phyloP scores from a whole-genome alignment of 805 yeast genomes.

The Saccharomycopsis sp. region DNA sequence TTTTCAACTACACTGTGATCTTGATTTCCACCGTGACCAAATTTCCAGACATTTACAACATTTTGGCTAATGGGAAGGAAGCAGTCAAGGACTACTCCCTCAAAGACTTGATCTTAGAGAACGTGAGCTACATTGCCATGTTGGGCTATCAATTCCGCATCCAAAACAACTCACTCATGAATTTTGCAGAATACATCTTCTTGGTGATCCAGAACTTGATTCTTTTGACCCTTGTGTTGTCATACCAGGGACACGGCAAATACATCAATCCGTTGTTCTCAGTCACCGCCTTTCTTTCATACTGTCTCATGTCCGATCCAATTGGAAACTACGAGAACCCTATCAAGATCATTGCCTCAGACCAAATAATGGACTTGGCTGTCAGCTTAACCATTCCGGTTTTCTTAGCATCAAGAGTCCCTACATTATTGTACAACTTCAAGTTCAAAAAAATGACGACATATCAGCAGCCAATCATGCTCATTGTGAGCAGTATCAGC shows the following conservation, averaged over 20 bases:
- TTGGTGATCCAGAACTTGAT: slow-evolving; percentile 4
- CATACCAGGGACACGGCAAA: background rate
- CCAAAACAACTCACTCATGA: background rate
- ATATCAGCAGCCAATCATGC: background rate
- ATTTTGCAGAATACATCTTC: background rate
- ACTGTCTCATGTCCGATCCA: background rate
- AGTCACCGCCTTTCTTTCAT: background rate
- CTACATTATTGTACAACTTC: background rate
- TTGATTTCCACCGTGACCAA: background rate
- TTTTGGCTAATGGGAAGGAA: background rate
- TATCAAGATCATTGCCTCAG: background rate
- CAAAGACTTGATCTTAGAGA: background rate
- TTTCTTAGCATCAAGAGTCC: background rate
- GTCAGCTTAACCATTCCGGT: background rate
- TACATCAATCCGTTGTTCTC: background rate
- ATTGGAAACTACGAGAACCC: slow-evolving; percentile 1
- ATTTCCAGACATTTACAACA: slow-evolving; percentile 3
- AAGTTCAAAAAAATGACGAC: background rate
- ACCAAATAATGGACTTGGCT: background rate
- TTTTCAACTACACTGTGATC: background rate
- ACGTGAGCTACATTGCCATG: background rate
- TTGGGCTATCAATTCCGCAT: background rate
- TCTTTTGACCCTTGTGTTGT: background rate
- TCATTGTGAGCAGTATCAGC: background rate
- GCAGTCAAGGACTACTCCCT: background rate